Evolutionary conservation across 805 yeast species (phyloP).

Genomic region (Lipomyces sp.): DNA sequence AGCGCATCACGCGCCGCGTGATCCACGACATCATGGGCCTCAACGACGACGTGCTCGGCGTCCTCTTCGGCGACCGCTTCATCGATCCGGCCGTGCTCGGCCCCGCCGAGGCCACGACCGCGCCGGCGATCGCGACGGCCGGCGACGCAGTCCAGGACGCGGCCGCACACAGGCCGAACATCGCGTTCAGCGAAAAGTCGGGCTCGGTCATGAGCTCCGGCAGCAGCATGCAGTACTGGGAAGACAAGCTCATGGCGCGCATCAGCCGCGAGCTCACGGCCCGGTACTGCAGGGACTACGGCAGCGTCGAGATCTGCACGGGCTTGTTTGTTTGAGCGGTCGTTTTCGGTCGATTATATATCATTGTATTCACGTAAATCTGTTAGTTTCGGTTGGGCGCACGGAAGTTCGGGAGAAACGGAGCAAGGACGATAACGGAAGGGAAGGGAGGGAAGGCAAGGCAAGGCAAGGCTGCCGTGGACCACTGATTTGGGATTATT

Average conservation of each 20-base stretch:
- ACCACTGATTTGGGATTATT: too few species aligned
- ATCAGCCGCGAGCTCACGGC: constrained; percentile 19
- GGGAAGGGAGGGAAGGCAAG: too few species aligned
- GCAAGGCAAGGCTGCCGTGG: too few species aligned
- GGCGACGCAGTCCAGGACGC: background rate
- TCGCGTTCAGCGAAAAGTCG: constrained; percentile 5
- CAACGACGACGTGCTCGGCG: constrained; percentile 39
- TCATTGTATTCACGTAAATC: too few species aligned
- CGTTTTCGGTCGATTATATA: too few species aligned
- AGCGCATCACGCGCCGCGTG: constrained; percentile 27
- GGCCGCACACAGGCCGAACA: background rate
- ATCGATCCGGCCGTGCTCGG: constrained; percentile 14
- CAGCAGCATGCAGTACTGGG: constrained; percentile 19
- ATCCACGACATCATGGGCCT: constrained; percentile 37
- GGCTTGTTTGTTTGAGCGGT: constrained; percentile 14
- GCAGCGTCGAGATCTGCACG: constrained; percentile 21
- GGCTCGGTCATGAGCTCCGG: constrained; percentile 17
- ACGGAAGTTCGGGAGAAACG: too few species aligned
- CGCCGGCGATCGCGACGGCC: background rate
- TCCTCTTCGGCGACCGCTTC: constrained; percentile 36
- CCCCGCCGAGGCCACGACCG: background rate
- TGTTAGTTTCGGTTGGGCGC: background rate
- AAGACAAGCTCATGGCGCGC: constrained; percentile 21
- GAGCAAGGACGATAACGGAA: too few species aligned
- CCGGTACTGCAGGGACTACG: constrained; percentile 21